Conservation (phyloP, 345 rosid species). For the Gossypium stocksii region DNA sequence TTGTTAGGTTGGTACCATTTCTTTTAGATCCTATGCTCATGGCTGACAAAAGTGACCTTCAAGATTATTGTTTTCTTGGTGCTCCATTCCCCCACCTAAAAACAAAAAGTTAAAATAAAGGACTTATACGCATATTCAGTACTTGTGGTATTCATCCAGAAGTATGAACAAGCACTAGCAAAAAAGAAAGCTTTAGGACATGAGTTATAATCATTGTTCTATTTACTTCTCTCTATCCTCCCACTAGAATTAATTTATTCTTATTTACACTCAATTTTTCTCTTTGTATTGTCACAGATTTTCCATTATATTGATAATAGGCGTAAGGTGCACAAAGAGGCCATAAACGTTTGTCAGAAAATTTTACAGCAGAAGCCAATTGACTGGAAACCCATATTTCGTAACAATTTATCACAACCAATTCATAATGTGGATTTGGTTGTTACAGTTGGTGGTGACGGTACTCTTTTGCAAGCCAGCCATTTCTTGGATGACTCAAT, state of each 20-base stretch:
- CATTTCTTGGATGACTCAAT: conserved; percentile 74
- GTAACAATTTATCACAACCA: conserved; percentile 45
- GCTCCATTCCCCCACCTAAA: background rate
- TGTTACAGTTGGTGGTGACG: conserved; percentile 89
- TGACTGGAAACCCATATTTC: conserved; percentile 60
- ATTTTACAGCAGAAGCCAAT: conserved; percentile 56
- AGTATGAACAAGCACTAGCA: background rate
- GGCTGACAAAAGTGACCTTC: background rate
- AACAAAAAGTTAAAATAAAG: background rate
- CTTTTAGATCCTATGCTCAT: background rate
- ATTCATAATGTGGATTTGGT: conserved; percentile 74
- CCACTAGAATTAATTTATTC: background rate
- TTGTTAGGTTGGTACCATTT: background rate
- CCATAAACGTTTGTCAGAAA: conserved; percentile 61
- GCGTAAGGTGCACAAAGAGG: conserved; percentile 62
- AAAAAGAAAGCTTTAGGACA: background rate
- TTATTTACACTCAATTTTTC: background rate
- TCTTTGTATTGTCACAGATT: conserved; percentile 31
- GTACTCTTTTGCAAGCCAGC: conserved; percentile 90
- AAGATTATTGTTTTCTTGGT: background rate
- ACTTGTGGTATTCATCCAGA: background rate
- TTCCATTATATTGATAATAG: conserved; percentile 61
- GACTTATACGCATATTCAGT: background rate
- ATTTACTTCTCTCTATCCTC: background rate
- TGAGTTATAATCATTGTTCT: background rate